Evolutionary conservation across 2,329 filamentous ascomycete genomes (phyloP), one percentile per base, ranked within the genome.

Genomic region (Madurella mycetomatis): DNA sequence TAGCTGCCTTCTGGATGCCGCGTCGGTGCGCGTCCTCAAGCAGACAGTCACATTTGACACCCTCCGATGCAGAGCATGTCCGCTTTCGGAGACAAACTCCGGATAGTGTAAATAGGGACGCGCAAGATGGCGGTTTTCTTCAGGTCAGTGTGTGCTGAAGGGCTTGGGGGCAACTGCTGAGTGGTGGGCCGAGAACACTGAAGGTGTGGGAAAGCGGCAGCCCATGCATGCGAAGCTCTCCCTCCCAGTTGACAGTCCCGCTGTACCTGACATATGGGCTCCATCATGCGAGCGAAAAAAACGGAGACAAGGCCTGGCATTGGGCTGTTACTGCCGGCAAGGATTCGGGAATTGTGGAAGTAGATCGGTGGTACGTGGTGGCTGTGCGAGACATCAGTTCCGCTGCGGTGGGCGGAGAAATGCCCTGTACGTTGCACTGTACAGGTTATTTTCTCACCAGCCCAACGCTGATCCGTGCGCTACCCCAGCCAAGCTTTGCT

Each of bases 41-140:
- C 45, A 48, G 45, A 55, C 48, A 55, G 48, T 48, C 53, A 51
- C 53, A 34, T 17, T 25, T 2, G 18, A 13, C 18, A 25, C 44
- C 32, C 41, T 41, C 2, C 13, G 25, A 41, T 53, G 32, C 12
- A 11, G 34, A 12, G 34, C 34, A 37, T 37, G 9, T 11, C 32
- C 46, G 15, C 31, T 45, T 46, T 42, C 32, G 30, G 39, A 31
- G 17, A 5, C 15, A 1, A 34, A 17, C n/a, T 25, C 42, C 19
- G 43, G 34, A 17, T 16, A 7, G 11, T 46, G 43, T 54, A 42
- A 47, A 42, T 47, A 32, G 49, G 31, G 42, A 40, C 16, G 25
- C 50, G 39, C 50, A 19, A 41, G 17, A 41, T 43, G 41, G 16
- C 41, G 18, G 18, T 12, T n/a, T 16, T 16, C n/a, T n/a, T 16